These are phyloP conservation scores for Torrubiella hemipterigena DNA, from an alignment of 2,329 filamentous ascomycete species.

Conservation along the genomic window DNA sequence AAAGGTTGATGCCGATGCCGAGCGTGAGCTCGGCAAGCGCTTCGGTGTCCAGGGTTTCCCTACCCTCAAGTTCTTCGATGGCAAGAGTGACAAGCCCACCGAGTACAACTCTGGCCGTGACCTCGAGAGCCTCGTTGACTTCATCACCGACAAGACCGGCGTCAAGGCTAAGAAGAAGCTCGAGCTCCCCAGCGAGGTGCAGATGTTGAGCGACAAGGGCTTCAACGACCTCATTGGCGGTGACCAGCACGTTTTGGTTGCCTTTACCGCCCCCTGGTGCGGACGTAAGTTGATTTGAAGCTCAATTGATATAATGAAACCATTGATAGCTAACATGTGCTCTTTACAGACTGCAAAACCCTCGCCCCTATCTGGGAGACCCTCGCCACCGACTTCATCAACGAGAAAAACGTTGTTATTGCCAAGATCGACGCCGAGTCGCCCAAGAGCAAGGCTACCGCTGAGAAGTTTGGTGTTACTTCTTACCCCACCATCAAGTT, in stretches of 20 bases:
- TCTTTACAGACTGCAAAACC: slow-evolving; percentile 75
- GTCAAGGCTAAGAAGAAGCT: slow-evolving; percentile 68
- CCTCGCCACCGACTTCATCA: slow-evolving; percentile 68
- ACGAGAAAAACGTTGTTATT: slow-evolving; percentile 68
- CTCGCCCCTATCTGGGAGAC: slow-evolving; percentile 86
- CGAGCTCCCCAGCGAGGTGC: slow-evolving; percentile 61
- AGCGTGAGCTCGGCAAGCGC: slow-evolving; percentile 71
- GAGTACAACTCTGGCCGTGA: slow-evolving; percentile 85
- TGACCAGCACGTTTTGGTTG: slow-evolving; percentile 84
- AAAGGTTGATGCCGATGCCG: slow-evolving; percentile 89
- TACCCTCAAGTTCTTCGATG: slow-evolving; percentile 95
- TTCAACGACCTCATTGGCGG: slow-evolving; percentile 70
- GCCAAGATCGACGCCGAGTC: slow-evolving; percentile 94
- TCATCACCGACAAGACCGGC: slow-evolving; percentile 79
- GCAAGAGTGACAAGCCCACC: slow-evolving; percentile 72
- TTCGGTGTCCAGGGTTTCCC: slow-evolving; percentile 93
- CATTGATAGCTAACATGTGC: no score
- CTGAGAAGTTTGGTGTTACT: slow-evolving; percentile 63
- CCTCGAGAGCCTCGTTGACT: slow-evolving; percentile 69
- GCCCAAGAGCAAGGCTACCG: slow-evolving; percentile 68
- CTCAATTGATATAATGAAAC: neutral
- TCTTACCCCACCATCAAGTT: slow-evolving; percentile 97
- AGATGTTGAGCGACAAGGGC: slow-evolving; percentile 65
- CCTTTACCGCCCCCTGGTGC: slow-evolving; percentile 97
- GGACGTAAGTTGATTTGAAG: slow-evolving; percentile 60